Conservation (phyloP, 495 filamentous ascomycete genomes). For the Paragyromitra xinjiangensis region DNA sequence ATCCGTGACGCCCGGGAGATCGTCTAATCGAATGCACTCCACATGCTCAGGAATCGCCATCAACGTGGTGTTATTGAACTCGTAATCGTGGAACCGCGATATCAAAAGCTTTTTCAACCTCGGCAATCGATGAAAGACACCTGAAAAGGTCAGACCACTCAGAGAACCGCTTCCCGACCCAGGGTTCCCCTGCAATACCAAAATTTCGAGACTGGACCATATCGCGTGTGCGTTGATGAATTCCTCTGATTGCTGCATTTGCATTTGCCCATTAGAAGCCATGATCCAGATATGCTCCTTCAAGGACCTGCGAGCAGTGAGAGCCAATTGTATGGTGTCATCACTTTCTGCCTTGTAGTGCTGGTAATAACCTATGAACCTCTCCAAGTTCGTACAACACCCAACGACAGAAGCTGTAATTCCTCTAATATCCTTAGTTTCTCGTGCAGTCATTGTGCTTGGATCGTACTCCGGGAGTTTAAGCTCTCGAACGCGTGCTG, state of each 20-base stretch:
- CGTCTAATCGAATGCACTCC: constrained; percentile 76
- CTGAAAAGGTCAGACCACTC: constrained; percentile 73
- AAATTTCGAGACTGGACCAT: constrained; percentile 76
- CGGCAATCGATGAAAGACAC: constrained; percentile 72
- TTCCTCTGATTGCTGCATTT: constrained; percentile 69
- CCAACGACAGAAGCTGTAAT: constrained; percentile 81
- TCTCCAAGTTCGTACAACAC: constrained; percentile 85
- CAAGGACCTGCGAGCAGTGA: constrained; percentile 76
- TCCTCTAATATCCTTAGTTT: constrained; percentile 72
- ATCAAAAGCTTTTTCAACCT: constrained; percentile 76
- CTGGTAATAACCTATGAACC: constrained; percentile 74
- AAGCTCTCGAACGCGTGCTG: constrained; percentile 75
- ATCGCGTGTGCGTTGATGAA: constrained; percentile 75
- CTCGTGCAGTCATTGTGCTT: constrained; percentile 60
- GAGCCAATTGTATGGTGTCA: constrained; percentile 73
- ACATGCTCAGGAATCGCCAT: constrained; percentile 72
- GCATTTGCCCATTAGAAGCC: constrained; percentile 60
- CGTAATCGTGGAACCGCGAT: constrained; percentile 73
- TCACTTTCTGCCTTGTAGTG: constrained; percentile 77
- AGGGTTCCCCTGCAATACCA: constrained; percentile 75
- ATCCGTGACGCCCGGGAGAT: constrained; percentile 79
- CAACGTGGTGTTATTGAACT: constrained; percentile 77
- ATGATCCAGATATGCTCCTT: constrained; percentile 85
- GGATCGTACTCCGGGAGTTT: constrained; percentile 74
- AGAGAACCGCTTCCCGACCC: constrained; percentile 67